Evolutionary conservation across 106 monocot species (phyloP).

Genomic region (Phalaenopsis aphrodite): DNA sequence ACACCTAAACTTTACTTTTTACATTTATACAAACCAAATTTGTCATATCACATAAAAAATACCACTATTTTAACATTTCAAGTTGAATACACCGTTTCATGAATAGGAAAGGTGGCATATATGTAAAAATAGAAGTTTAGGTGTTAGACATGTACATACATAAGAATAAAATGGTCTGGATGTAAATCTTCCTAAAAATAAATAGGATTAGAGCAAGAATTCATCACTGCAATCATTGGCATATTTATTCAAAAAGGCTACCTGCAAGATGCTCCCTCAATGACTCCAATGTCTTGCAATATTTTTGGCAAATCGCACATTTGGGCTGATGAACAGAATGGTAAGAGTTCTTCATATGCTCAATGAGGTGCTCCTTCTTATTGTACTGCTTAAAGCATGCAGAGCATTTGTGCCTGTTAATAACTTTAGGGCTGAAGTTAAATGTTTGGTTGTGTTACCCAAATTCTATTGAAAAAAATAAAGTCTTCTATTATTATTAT

Average conservation of each 20-base stretch:
- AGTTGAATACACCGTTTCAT: too few species aligned
- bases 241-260: not conserved
- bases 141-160: too few species aligned
- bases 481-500: too few species aligned
- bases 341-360: slow-evolving; percentile 25
- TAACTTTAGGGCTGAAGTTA: slow-evolving; percentile 7
- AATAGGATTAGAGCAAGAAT: not conserved
- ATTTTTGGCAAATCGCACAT: slow-evolving; percentile 21
- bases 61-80: too few species aligned
- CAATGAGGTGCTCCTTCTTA: slow-evolving; percentile 19
- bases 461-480: too few species aligned
- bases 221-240: not conserved
- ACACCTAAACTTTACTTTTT: too few species aligned
- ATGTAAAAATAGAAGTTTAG: too few species aligned
- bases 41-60: too few species aligned
- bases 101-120: too few species aligned
- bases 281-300: slow-evolving; percentile 29
- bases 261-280: slow-evolving; percentile 25
- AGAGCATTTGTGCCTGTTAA: slow-evolving; percentile 23
- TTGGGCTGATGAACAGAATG: slow-evolving; percentile 23
- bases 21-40: too few species aligned
- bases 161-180: too few species aligned
- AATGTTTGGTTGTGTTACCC: not conserved
- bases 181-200: not conserved
- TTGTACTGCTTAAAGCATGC: slow-evolving; percentile 36